These are phyloP conservation scores for Trichoderma citrinoviride DNA, from an alignment of 2,329 filamentous ascomycete genomes.

Conservation along the genomic window DNA sequence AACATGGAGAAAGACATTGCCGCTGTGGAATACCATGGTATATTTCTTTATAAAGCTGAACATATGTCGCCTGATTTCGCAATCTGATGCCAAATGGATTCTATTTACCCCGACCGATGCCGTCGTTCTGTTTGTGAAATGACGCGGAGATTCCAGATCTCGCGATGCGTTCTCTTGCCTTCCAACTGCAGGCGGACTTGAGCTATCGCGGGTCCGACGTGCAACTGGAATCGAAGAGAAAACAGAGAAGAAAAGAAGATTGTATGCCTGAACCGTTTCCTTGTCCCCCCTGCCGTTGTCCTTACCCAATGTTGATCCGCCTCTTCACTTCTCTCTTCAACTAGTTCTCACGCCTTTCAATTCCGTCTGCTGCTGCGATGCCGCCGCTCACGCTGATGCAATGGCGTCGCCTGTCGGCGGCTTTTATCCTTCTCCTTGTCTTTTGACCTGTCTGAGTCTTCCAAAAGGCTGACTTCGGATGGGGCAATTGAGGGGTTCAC, in stretches of 20 bases:
- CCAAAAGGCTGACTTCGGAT: neutral
- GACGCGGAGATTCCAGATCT: slow-evolving; percentile 12
- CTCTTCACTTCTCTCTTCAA: neutral
- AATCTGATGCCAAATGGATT: slow-evolving; percentile 13
- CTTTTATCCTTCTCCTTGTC: neutral
- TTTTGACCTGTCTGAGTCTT: neutral
- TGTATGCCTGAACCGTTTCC: neutral
- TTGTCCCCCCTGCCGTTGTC: neutral
- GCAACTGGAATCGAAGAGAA: neutral
- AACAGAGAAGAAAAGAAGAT: neutral
- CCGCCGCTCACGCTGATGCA: slow-evolving; percentile 11
- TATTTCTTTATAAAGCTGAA: neutral
- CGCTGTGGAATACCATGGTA: neutral
- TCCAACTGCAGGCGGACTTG: neutral
- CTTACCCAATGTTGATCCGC: neutral
- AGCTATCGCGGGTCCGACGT: neutral
- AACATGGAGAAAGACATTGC: neutral
- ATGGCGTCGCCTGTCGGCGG: neutral
- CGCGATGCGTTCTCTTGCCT: neutral
- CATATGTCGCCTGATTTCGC: slow-evolving; percentile 10
- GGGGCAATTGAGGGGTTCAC: slow-evolving; percentile 17
- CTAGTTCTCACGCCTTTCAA: neutral
- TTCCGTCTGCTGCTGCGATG: slow-evolving; percentile 17
- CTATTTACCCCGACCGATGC: slow-evolving; percentile 14
- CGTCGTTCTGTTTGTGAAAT: slow-evolving; percentile 3